Evolutionary conservation across 805 yeast species (phyloP), one percentile per base, ranked within the genome.

Genomic region (Hanseniaspora occidentalis): DNA sequence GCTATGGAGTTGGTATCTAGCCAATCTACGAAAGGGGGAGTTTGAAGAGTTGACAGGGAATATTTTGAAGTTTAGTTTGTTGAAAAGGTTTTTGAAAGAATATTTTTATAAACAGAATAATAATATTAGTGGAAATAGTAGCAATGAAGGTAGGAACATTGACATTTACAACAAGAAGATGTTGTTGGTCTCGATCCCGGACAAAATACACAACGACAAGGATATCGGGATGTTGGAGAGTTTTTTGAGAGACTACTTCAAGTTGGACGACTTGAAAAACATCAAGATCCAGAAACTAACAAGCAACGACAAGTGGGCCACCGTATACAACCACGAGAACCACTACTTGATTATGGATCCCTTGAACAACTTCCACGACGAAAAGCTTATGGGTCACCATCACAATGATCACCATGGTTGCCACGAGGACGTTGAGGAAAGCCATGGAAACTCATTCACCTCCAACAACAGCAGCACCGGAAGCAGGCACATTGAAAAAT

Each of bases 1-100:
- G 11, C 45, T 61, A 16, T 60, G 64, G 61, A 52, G 61, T 16
- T 62, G 67, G 67, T 62, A 60, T 44, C 37, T 62, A 23, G 38
- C 52, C n/a, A 58, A 58, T 36, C 47, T 62, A 7, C 47, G 62
- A 37, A 50, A 53, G 11, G 67, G 66, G 1, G 50, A 53, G 23
- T 62, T 62, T 43, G 66, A 62, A 41, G 57, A 59, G 42, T 45
- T 62, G 7, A 53, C 53, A 2, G 46, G 49, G 9, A 56, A 61
- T 39, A 41, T 46, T 31, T 31, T 51, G 16, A 59, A 55, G 38
- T 50, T 44, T 13, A 46, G 54, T 2, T 47, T 54, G n/a, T 42
- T 62, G 36, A 51, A 51, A 39, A 47, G 57, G 23, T 58, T 58
- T 35, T 44, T 62, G 21, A 50, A 52, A 14, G 47, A 48, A 9